Base-by-base conservation (phyloP, 257 asterid genomes). In the Nemophila menziesii region DNA sequence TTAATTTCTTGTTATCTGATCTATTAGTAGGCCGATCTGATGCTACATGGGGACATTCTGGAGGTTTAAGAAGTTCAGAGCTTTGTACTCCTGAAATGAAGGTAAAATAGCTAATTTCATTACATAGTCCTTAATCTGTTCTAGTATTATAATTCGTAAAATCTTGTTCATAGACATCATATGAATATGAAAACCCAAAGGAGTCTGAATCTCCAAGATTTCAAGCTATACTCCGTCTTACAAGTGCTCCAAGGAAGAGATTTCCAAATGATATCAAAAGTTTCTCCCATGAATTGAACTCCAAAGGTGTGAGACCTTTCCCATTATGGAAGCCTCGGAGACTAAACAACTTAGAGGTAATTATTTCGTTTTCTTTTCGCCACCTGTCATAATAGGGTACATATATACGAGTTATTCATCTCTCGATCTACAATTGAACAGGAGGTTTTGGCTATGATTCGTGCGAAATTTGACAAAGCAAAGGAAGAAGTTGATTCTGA, bases 211-310 rank as follows among this genome's bases (percentile, higher is more conserved):
- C 98, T 43, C 98, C 98, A 4, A 92, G 98, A 33, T 79, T 84
- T 65, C 90, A 89, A 85, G 98, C 94, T 57, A 89, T 89, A 76
- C 92, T 90, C 40, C 96, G 98, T 52, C 67, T 90, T 45, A 90
- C 98, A 46, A 85, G 94, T 79, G 98, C 82, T 22, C 98, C 98
- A 44, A 81, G 94, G 77, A 90, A 90, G 79, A 74, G 96, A 75
- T 69, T 68, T 62, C 98, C 98, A 18, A 86, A 84, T 15, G 98
- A 89, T 63, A 81, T 89, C 45, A 89, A 89, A 70, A 89, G 98
- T 69, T 89, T 89, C 67, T 89, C 98, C 48, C 98, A 89, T 61
- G 98, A 89, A 58, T 58, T 89, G 60, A 89, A 89, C 60, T 89
- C 98, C 39, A 89, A 89, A 74, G 98, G 98, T 34, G 96, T 89